Base-by-base conservation (phyloP, 1,139 yeast genomes). In the Scheffersomyces parashehatae region DNA sequence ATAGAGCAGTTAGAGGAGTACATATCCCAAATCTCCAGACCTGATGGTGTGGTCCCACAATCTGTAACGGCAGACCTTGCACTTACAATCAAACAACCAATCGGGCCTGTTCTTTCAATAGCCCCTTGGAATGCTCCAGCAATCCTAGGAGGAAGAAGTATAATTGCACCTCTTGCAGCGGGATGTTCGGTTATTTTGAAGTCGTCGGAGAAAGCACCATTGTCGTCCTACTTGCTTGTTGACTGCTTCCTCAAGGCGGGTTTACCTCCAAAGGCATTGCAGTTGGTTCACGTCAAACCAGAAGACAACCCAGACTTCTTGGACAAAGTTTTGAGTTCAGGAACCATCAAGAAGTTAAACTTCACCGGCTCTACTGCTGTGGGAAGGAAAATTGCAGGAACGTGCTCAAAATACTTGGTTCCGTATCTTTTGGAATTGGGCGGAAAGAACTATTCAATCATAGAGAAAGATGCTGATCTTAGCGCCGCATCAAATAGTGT, bases 61-160 rank as follows among this genome's bases (percentile, higher is more conserved):
- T 14, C 32, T 10, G 7, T 15, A 9, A 20, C 35, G 5, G 9
- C 36, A 2, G 28, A 40, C 28, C 35, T 39, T n/a, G 41, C 41
- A 14, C n/a, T 41, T 20, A 38, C 28, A 4, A 3, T 37, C 5
- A 64, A 61, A 35, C 62, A 65, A 35, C 79, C 81, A 0, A 45
- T 72, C 15, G 80, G 81, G 1, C 73, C 78, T 0, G 75, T 75
- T 0, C 53, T 74, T 34, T 61, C 78, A 9, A 68, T 75, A 2
- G 59, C 78, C 4, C 74, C 80, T 1, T 75, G 79, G 80, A 75
- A 75, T 56, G 79, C 78, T 0, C 79, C 81, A 1, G 68, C 68
- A 1, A 58, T 76, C 28, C 60, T 76, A 36, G 59, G 66, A 6
- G 60, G 64, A 11, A 56, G 79, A 44, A 59, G 76, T 2, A 61